Base-by-base conservation (phyloP, 148 eudicot species). In the Rhododendron ferrugineum region DNA sequence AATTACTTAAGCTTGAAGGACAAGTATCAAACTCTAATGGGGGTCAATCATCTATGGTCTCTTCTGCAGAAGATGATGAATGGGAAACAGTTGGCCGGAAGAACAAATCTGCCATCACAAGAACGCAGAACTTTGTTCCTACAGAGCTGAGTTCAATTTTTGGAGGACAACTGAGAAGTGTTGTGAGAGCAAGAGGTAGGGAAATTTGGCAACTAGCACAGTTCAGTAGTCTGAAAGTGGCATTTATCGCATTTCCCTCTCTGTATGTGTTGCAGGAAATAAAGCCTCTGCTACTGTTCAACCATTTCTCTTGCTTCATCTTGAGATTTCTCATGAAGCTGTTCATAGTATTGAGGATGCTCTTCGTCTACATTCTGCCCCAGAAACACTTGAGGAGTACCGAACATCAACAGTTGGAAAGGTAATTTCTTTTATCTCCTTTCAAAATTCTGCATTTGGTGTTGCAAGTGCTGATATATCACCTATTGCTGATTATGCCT, bases 241-340 rank as follows among this genome's bases (percentile, higher is more conserved):
- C 30, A 10, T 28, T 28, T 16, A 44, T 81, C 49, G 18, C 26
- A 77, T 28, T 81, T 28, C 78, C 11, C 32, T 66, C 32, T 47
- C 14, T 52, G 79, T 56, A 5, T 76, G 42, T 76, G 47, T 56
- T 73, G 77, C 92, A 96, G 99, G 98, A 84, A 96, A 86, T 87
- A 96, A 91, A 89, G 92, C 90, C 54, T 96, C 99, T 80, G 97
- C 93, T 56, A 96, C 99, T 79, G 85, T 94, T 80, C 97, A 96
- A 68, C 99, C 97, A 83, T 96, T 92, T 90, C 92, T 93, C 47
- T 89, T 93, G 86, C 94, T 93, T 76, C 95, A 93, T 84, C 92
- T 93, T 80, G 94, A 93, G 82, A 93, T 93, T 83, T 89, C 90
- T 30, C 89, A 92, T n/a, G 95, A 93, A 84, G 89, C 91, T 88